Conservation (phyloP, 1,284 basidiomycete species). For the Irpex sp. region DNA sequence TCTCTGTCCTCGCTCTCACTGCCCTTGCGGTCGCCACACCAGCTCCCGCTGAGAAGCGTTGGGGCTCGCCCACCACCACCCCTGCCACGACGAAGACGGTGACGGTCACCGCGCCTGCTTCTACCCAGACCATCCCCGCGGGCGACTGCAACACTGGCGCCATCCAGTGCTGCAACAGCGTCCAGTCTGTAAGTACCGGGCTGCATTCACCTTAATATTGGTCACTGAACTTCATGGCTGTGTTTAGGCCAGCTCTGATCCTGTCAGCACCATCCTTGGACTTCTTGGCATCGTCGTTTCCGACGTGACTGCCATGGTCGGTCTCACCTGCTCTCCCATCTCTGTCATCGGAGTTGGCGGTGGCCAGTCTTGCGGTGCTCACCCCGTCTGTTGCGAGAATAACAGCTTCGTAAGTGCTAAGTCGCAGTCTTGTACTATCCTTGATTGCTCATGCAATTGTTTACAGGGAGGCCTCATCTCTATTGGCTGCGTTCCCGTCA, state of each 20-base stretch:
- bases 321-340: constrained; percentile 24
- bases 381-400: constrained; percentile 23
- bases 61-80: constrained; percentile 1
- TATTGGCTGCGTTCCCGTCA: constrained; percentile 21
- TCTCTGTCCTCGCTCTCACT: constrained; percentile 4
- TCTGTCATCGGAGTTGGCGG: constrained; percentile 18
- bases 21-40: constrained; percentile 15
- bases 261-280: background rate
- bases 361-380: constrained; percentile 14
- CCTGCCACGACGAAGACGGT: constrained; percentile 5
- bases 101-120: constrained; percentile 4
- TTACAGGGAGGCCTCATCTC: constrained; percentile 17
- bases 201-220: too few species aligned
- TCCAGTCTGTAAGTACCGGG: constrained; percentile 1
- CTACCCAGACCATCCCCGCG: background rate
- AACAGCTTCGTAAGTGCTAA: constrained; percentile 14
- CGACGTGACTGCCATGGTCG: constrained; percentile 16
- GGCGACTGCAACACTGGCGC: constrained; percentile 9
- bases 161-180: constrained; percentile 12
- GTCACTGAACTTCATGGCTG: too few species aligned
- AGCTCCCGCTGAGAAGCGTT: background rate
- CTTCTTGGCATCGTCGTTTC: constrained; percentile 20
- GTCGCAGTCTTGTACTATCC: background rate
- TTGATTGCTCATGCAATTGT: background rate
- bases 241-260: background rate